These are phyloP conservation scores for Hypseocharis bilobata DNA, from an alignment of 441 rosid genomes.

Conservation along the genomic window DNA sequence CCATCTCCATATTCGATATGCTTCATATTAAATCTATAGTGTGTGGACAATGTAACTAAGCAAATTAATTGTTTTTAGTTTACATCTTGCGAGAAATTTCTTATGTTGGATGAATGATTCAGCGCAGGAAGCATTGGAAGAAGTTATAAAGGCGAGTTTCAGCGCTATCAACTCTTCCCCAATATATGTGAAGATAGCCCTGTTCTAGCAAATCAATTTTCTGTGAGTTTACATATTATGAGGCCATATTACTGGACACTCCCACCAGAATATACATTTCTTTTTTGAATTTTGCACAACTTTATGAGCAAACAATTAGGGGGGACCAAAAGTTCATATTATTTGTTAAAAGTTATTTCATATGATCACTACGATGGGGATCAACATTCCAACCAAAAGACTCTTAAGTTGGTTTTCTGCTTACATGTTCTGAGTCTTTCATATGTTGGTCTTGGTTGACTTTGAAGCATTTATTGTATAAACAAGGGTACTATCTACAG, in stretches of 20 bases:
- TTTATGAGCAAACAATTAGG: not conserved
- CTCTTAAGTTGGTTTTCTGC: not conserved
- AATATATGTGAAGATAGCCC: conserved; percentile 42
- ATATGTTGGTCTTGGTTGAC: not conserved
- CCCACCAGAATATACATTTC: not conserved
- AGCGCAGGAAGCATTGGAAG: conserved; percentile 59
- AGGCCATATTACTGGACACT: not conserved
- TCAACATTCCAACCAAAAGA: not conserved
- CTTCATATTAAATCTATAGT: not conserved
- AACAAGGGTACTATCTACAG: not conserved
- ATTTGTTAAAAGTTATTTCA: not conserved
- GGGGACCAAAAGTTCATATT: not conserved
- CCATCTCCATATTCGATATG: conserved; percentile 1
- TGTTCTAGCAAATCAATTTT: conserved; percentile 50
- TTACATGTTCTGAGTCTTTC: not conserved
- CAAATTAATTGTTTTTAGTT: not conserved
- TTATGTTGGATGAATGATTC: conserved; percentile 12
- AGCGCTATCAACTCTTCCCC: conserved; percentile 41
- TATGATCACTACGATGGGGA: not conserved
- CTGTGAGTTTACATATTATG: conserved; percentile 29
- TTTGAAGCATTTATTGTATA: not conserved
- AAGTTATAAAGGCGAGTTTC: conserved; percentile 47
- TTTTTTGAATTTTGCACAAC: not conserved
- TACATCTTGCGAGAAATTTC: not conserved
- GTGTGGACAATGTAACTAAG: not conserved